Evolutionary conservation across 768 basidiomycete species (phyloP), one percentile per base, ranked within the genome.

Genomic region (Tulasnella sp.): DNA sequence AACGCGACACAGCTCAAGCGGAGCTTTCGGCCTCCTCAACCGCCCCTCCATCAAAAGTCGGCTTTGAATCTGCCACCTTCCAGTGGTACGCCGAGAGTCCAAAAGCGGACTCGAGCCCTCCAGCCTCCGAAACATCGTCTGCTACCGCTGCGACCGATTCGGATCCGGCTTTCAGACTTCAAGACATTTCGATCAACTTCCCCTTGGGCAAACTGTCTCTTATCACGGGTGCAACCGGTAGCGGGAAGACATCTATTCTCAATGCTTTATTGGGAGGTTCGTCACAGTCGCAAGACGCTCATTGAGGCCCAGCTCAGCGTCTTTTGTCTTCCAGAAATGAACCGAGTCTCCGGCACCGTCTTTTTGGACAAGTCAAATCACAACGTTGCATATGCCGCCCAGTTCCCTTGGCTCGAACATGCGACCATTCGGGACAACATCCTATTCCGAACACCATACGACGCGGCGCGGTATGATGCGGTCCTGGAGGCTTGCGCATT

Each of bases 371-470:
- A 93, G 83, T 82, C 84, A 6, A 84, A 86, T 40, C 90, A 92
- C 80, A 86, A 86, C 69, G 88, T 92, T 13, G 91, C 92, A 0
- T 92, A 90, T 82, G 83, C 82, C 75, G 81, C 83, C 35, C 83
- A 81, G 72, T 75, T 79, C 67, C 71, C 84, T 86, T 92, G 91
- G 91, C 87, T 94, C 10, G 90, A 93, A 82, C 91, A 93, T 82
- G 92, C 91, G 1, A 92, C 92, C 0, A 93, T 95, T 78, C 86
- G 89, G 29, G 93, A 93, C 77, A 94, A 94, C 82, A 92, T 96
- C 80, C 83, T 93, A 18, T 96, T 94, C 84, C 90, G 90, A 1
- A 87, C 89, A 0, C 84, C 86, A 3, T 86, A 85, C 82, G 88
- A 93, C 81, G 86, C 87, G 79, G 83, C 83, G n/a, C 87, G 93